A percentile compares a stretch with the other conserved stretches of the same genome.
phyloP scores from a whole-genome alignment of 129 eudicot genomes.

The Flaveria robusta region DNA sequence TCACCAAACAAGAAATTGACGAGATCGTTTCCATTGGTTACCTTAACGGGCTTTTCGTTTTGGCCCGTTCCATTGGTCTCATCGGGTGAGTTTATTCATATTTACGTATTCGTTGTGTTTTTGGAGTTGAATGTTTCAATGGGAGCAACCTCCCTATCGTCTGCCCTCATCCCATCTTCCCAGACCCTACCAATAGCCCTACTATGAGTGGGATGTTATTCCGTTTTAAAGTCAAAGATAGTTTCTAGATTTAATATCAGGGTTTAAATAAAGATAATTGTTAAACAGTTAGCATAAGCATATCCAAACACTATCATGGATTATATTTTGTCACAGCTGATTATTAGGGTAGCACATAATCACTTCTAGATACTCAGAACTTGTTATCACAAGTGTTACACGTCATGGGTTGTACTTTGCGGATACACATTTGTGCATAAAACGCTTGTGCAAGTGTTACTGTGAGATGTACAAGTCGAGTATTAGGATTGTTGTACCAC shows the following conservation, averaged over 20 bases:
- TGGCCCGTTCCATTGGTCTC: conserved; percentile 98
- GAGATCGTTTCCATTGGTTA: conserved; percentile 94
- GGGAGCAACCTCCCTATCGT: too few relatives aligned
- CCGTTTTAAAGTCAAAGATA: neutral
- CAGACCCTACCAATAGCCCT: too few relatives aligned
- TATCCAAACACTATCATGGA: too few relatives aligned
- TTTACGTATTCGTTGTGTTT: neutral
- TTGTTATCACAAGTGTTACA: neutral
- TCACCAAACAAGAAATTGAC: conserved; percentile 90
- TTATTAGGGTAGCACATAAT: too few relatives aligned
- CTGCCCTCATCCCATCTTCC: too few relatives aligned
- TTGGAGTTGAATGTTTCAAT: too few relatives aligned
- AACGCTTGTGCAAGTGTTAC: neutral
- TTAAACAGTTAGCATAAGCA: too few relatives aligned
- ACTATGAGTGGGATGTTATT: neutral
- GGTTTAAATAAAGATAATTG: neutral
- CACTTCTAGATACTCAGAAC: too few relatives aligned
- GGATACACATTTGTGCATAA: neutral
- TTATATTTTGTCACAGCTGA: too few relatives aligned
- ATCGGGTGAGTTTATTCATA: conserved; percentile 69
- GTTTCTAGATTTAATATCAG: neutral
- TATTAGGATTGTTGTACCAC: neutral
- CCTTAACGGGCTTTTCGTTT: conserved; percentile 91
- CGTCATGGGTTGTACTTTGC: neutral
- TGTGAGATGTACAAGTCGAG: neutral